Base-by-base conservation (phyloP, 1,284 basidiomycete genomes). In the Heliocybe sulcata region DNA sequence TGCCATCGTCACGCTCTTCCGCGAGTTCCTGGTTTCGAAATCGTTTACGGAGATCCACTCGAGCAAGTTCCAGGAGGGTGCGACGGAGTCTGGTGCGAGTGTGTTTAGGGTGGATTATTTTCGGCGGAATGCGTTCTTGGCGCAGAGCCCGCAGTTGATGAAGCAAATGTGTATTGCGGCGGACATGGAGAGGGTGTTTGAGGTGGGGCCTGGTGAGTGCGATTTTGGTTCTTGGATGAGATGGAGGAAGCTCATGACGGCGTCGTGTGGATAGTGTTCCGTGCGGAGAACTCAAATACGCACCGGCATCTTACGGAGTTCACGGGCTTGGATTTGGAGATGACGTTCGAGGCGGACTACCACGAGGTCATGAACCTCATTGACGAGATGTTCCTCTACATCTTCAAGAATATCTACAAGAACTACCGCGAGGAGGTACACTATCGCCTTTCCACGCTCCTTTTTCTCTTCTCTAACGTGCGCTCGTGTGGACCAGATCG, bases 61-160 rank as follows among this genome's bases (percentile, higher is more conserved):
- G 9, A 79, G 83, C 53, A 89, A 89, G 67, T 76, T 89, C 27
- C 85, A 87, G 65, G 83, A 80, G 38, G 80, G 82, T n/a, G 82
- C 83, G 1, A 87, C 85, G 25, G 86, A 89, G 71, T 75, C 72
- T 35, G 86, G 86, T 9, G 77, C 85, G 1, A 77, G 65, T 9
- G 85, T 88, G n/a, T 88, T 88, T 77, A 85, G 84, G 67, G 82
- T 88, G 23, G 75, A 78, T 56, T 88, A 88, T 73, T 88, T 88
- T 69, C 79, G 85, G 59, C 71, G 80, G 2, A 60, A 67, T 16
- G 85, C 84, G 3, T 87, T 83, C 74, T 73, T 88, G 16, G 85
- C 85, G 8, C 85, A 87, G 69, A 79, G 76, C 58, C 85, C 85
- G 45, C 85, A 88, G 69, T 73, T 87, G 23, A 82, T 81, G 55